phyloP scores from a whole-genome alignment of 768 basidiomycete genomes.

The Lactarius evosmus region DNA sequence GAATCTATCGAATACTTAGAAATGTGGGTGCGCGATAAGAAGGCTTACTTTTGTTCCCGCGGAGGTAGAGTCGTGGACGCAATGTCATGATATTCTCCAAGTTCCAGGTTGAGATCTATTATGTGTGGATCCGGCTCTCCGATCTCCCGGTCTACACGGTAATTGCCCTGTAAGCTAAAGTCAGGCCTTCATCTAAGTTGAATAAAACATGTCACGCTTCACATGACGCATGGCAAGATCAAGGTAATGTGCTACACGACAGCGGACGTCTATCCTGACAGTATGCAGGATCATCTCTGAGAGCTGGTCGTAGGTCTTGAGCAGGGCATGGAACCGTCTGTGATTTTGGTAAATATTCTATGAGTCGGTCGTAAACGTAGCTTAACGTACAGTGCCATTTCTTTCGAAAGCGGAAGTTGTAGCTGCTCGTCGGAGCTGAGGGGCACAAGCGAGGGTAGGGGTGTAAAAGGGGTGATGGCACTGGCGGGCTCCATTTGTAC shows the following conservation, averaged over 20 bases:
- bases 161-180: conserved; percentile 63
- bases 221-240: conserved; percentile 62
- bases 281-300: conserved; percentile 84
- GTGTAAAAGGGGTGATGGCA: conserved; percentile 43
- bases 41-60: conserved; percentile 61
- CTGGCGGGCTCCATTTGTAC: conserved; percentile 49
- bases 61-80: conserved; percentile 58
- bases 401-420: conserved; percentile 73
- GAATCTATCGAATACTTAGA: conserved; percentile 51
- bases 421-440: conserved; percentile 47
- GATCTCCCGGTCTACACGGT: conserved; percentile 75
- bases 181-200: not conserved
- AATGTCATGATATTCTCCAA: conserved; percentile 73
- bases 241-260: conserved; percentile 71
- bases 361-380: conserved; percentile 59
- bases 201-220: not conserved
- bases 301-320: conserved; percentile 88
- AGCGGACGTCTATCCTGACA: conserved; percentile 83
- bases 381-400: conserved; percentile 86
- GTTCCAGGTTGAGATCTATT: conserved; percentile 77
- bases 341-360: conserved; percentile 41
- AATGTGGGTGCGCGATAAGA: conserved; percentile 21
- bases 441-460: conserved; percentile 43
- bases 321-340: conserved; percentile 88
- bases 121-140: conserved; percentile 91